Conservation (phyloP, 2,329 filamentous ascomycete species). For the Ophiocordyceps australis region DNA sequence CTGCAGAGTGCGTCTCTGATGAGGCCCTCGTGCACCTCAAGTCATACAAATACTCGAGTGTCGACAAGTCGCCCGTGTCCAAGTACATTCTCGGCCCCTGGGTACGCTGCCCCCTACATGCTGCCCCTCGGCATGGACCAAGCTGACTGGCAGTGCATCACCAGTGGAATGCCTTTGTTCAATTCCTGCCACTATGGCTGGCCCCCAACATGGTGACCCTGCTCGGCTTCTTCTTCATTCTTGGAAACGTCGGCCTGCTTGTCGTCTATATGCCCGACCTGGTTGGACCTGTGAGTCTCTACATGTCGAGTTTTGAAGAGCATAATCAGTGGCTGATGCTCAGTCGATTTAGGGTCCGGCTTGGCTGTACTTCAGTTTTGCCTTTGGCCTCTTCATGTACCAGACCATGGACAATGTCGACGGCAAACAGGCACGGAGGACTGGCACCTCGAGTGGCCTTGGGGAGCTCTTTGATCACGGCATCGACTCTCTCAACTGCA, state of each 20-base stretch:
- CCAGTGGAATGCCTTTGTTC: slow-evolving; percentile 96
- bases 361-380: slow-evolving; percentile 95
- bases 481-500: slow-evolving; percentile 96
- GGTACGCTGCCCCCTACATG: slow-evolving; percentile 39
- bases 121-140: slow-evolving; percentile 1
- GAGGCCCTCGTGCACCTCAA: slow-evolving; percentile 83
- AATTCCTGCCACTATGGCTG: slow-evolving; percentile 85
- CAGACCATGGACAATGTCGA: slow-evolving; percentile 99
- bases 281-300: slow-evolving; percentile 56
- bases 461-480: slow-evolving; percentile 98
- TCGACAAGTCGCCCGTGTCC: slow-evolving; percentile 89
- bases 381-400: slow-evolving; percentile 93
- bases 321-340: background rate
- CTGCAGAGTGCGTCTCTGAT: slow-evolving; percentile 64
- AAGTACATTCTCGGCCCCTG: slow-evolving; percentile 90
- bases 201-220: slow-evolving; percentile 97
- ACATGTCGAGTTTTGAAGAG: no score
- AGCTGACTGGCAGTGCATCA: slow-evolving; percentile 1
- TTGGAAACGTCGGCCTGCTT: slow-evolving; percentile 60
- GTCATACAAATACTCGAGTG: slow-evolving; percentile 91
- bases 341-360: slow-evolving; percentile 44
- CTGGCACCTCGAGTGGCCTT: slow-evolving; percentile 83
- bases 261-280: slow-evolving; percentile 77
- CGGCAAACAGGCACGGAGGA: slow-evolving; percentile 89
- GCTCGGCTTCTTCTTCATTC: slow-evolving; percentile 84